These are phyloP conservation scores for Ganoderma lingzhi DNA, from an alignment of 1,284 basidiomycete species.

Conservation along the genomic window DNA sequence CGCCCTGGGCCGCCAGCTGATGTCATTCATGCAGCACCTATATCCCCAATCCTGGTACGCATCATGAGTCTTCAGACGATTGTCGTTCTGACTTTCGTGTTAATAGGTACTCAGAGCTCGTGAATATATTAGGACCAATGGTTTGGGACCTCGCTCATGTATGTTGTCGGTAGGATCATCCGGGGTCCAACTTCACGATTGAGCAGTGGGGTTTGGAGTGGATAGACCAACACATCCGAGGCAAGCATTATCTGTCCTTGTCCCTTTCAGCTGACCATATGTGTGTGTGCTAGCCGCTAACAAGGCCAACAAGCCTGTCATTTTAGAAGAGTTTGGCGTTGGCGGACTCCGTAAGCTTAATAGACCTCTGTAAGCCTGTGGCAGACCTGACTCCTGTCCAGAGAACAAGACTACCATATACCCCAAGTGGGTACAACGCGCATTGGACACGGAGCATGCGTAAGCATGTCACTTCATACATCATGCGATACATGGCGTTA, in stretches of 20 bases:
- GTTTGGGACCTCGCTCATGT: not conserved
- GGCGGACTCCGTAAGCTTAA: conserved; percentile 47
- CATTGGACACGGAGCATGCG: conserved; percentile 54
- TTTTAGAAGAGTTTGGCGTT: conserved; percentile 66
- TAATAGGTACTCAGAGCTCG: conserved; percentile 42
- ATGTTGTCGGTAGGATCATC: conserved; percentile 47
- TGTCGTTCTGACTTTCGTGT: not conserved
- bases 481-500: not conserved
- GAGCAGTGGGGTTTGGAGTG: conserved; percentile 61
- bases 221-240: conserved; percentile 56
- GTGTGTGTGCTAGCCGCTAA: conserved; percentile 51
- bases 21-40: conserved; percentile 49
- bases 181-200: conserved; percentile 58
- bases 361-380: not conserved
- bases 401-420: conserved; percentile 61
- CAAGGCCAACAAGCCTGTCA: conserved; percentile 56
- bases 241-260: conserved; percentile 37
- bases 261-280: not conserved
- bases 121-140: conserved; percentile 21
- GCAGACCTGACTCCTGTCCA: conserved; percentile 30
- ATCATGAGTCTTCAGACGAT: not conserved
- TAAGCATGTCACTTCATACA: not conserved
- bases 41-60: conserved; percentile 60
- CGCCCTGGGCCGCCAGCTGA: not conserved
- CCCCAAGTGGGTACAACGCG: conserved; percentile 57